Evolutionary conservation across 2,329 filamentous ascomycete genomes (phyloP), one percentile per base, ranked within the genome.

Genomic region (Thielaviopsis populi): DNA sequence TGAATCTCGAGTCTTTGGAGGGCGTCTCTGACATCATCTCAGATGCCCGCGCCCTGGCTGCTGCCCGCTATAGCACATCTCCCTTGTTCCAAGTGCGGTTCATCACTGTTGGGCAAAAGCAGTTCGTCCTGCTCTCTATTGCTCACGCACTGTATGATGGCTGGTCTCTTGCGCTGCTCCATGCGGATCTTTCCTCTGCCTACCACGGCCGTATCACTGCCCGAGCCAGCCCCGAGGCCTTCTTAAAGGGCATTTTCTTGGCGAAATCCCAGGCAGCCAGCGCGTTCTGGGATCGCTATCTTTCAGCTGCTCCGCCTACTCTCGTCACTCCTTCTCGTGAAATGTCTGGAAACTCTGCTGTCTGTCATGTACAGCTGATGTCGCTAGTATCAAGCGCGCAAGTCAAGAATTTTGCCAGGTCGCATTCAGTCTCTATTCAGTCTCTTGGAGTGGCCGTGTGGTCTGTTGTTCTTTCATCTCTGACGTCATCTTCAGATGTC

Each of bases 81-180:
- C 62, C 73, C 8, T 69, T 86, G 2, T 72, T 85, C 6, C 81
- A 83, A 63, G 69, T 86, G 0, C 73, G 71, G 0, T 73, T 82
- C 62, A 73, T 73, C 2, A 69, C 66, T 5, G 70, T 72, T 0
- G 73, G 66, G 2, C 68, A 66, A 15, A 70, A 69, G 42, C 73
- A 66, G 2, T 82, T 79, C 63, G 67, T 85, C 1, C 70, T 85
- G 3, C 71, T 96, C 0, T 91, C 89, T 0, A 84, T 96, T 46
- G 81, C 91, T 0, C 91, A 96, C 73, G 89, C 91, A 1, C 78
- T 96, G 22, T 96, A 96, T 68, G 91, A 96, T 70, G 91, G 91
- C 0, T 91, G 86, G 82, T 95, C 91, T 2, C 79, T 96, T 13
- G 77, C 78, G 2, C 75, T 95, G 17, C 73, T 96, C 1, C 89